These are phyloP conservation scores for Penicillium thymicola DNA, from an alignment of 2,329 filamentous ascomycete genomes.

Conservation along the genomic window DNA sequence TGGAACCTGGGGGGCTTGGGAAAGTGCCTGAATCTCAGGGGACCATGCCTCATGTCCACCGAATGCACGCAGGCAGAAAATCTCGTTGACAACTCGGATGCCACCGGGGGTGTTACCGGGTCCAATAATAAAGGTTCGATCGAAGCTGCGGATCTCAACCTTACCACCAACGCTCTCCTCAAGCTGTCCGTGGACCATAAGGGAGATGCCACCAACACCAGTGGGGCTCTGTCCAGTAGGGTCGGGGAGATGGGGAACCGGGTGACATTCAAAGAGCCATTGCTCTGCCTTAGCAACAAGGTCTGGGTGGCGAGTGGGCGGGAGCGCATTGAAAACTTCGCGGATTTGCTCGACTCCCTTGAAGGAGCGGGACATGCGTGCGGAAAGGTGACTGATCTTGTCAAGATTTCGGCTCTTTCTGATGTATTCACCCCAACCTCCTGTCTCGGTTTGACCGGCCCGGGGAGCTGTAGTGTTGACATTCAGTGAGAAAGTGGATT, in stretches of 20 bases:
- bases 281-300: constrained; percentile 64
- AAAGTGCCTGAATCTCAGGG: constrained; percentile 36
- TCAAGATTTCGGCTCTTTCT: constrained; percentile 74
- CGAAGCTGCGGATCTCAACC: constrained; percentile 69
- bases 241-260: constrained; percentile 68
- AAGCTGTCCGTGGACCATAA: constrained; percentile 80
- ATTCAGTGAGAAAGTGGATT: constrained; percentile 71
- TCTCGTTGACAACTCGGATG: constrained; percentile 75
- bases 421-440: constrained; percentile 68
- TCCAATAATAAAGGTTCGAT: constrained; percentile 74
- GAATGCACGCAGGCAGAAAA: constrained; percentile 69
- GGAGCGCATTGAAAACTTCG: constrained; percentile 67
- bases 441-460: constrained; percentile 47
- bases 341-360: constrained; percentile 63
- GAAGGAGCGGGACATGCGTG: constrained; percentile 64
- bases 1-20: constrained; percentile 27
- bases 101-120: constrained; percentile 65
- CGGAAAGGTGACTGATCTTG: constrained; percentile 61
- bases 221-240: constrained; percentile 58
- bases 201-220: constrained; percentile 73
- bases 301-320: constrained; percentile 70
- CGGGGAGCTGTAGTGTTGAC: constrained; percentile 63
- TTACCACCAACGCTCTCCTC: constrained; percentile 65
- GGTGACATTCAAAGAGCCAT: constrained; percentile 80
- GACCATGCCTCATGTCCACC: constrained; percentile 54